These are phyloP conservation scores for Aspergillus ustus DNA, from an alignment of 2,329 filamentous ascomycete genomes.

Conservation along the genomic window DNA sequence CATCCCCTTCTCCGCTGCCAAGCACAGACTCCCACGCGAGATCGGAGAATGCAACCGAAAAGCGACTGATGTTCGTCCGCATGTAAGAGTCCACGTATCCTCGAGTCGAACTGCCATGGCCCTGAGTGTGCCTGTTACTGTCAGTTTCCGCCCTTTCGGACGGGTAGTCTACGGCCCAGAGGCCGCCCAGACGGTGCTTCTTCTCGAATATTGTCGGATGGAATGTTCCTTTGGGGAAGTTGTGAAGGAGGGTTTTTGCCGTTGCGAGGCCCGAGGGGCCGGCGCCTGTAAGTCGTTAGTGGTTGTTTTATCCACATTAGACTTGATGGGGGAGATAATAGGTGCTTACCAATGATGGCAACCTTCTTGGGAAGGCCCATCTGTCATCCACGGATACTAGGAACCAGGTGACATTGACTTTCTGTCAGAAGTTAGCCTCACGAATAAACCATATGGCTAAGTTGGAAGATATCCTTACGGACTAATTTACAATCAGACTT, in stretches of 20 bases:
- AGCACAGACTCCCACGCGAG: constrained; percentile 67
- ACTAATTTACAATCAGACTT: neutral
- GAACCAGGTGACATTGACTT: neutral
- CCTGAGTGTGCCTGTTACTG: neutral
- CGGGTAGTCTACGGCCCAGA: constrained; percentile 70
- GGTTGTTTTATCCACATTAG: neutral
- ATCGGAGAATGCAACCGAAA: constrained; percentile 68
- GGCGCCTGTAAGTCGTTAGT: constrained; percentile 56
- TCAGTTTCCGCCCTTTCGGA: constrained; percentile 36
- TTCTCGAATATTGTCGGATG: constrained; percentile 73
- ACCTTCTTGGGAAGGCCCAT: constrained; percentile 49
- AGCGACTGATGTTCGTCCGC: constrained; percentile 71
- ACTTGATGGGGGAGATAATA: neutral
- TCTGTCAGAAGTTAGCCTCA: neutral
- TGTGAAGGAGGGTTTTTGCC: constrained; percentile 73
- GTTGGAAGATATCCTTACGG: neutral
- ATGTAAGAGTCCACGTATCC: constrained; percentile 61
- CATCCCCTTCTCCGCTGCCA: constrained; percentile 33
- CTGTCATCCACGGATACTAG: neutral
- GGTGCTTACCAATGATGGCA: constrained; percentile 55
- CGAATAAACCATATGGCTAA: neutral
- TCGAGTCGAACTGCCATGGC: neutral
- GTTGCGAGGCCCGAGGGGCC: constrained; percentile 71
- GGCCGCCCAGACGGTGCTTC: constrained; percentile 69
- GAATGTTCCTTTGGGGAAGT: constrained; percentile 60